Base-by-base conservation (phyloP, 2,329 filamentous ascomycete genomes). In the Penicillium sp. region DNA sequence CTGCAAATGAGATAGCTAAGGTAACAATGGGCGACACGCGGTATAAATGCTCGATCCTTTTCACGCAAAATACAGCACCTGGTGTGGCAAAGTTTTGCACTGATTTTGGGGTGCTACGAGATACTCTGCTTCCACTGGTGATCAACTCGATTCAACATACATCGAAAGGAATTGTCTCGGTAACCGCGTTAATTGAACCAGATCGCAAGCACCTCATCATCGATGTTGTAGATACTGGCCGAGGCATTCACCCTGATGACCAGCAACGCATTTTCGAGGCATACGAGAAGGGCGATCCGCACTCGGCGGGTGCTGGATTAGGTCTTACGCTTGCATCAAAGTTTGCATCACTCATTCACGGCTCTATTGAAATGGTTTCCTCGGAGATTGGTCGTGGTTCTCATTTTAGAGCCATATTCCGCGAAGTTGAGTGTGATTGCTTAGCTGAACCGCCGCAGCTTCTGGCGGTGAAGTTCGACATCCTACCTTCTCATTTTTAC, bases 251-350 rank as follows among this genome's bases (percentile, higher is more conserved):
- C 11, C 37, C 3, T 8, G 54, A 55, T 17, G 17, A 55, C 20
- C 61, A 63, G 2, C 17, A 51, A 22, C 50, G 56, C 17, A 63
- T 63, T 12, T 63, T 63, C 10, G 61, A 63, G 39, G 38, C 57
- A 0, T 61, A 61, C 15, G 62, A 59, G 22, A 63, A 61, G 31
- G 59, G 54, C 10, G 45, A 55, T 25, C 5, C 28, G 11, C 57
- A 63, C 20, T 61, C 62, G 12, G n/a, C 62, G 4, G 43, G 62
- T 43, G 62, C 56, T 15, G 62, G 62, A 34, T n/a, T 63, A 2
- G 59, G 62, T 17, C 59, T 63, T 14, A 63, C 62, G 0, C 14
- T 61, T 1, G 54, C 62, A n/a, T 59, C 54, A 2, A 62, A 55
- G 17, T 63, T 62, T 28, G 56, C 62, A 39, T 43, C 54, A 5